These are phyloP conservation scores for Arctostaphylos glauca DNA, from an alignment of 148 eudicot species.

Conservation along the genomic window DNA sequence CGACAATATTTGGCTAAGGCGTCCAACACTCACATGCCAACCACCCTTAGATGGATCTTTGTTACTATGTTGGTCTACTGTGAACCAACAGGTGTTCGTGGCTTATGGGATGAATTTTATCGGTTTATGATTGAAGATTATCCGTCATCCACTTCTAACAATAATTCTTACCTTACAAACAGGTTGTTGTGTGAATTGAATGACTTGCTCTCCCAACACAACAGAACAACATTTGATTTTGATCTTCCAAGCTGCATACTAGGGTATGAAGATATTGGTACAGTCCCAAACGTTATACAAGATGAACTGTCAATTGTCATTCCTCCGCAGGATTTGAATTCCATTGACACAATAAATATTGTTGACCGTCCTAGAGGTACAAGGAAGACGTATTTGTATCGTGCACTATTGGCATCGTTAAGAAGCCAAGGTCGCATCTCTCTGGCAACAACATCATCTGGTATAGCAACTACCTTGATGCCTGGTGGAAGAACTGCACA, in stretches of 20 bases:
- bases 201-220: no score
- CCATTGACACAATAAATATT: not conserved
- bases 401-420: not conserved
- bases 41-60: no score
- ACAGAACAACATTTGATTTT: no score
- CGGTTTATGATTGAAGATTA: not conserved
- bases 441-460: no score
- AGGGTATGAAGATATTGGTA: no score
- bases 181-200: not conserved
- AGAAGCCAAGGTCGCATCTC: not conserved
- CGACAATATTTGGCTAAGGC: no score
- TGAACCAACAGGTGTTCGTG: not conserved
- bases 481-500: no score
- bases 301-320: not conserved
- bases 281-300: not conserved
- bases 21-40: no score
- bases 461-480: no score
- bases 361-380: not conserved
- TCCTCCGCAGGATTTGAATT: not conserved
- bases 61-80: no score
- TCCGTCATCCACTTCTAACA: not conserved
- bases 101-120: not conserved
- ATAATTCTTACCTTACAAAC: not conserved
- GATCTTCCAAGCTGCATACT: no score
- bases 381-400: not conserved